Base-by-base conservation (phyloP, 2,329 filamentous ascomycete species). In the Monosporascus sp. region DNA sequence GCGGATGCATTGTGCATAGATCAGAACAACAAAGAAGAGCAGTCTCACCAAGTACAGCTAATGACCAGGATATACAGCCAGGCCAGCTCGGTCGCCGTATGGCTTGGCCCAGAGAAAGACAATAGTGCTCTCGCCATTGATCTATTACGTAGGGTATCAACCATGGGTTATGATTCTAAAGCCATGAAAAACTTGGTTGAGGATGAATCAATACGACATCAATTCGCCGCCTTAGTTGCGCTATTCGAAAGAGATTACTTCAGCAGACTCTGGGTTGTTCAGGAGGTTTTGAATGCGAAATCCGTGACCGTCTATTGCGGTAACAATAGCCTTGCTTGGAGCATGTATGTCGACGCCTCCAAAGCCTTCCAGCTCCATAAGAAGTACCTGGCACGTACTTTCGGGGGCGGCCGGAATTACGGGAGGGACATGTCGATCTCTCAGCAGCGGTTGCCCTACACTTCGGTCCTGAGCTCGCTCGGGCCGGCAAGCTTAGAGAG, bases 181-280 rank as follows among this genome's bases (percentile, higher is more conserved):
- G 22, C 41, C 14, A 53, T 57, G 17, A 52, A 41, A 35, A 38
- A 47, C 3, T 51, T 63, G n/a, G 56, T 64, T 18, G 47, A 37
- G 1, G 55, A 53, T n/a, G 49, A 44, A 45, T 35, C 11, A 11
- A 47, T n/a, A 5, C 27, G 47, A 22, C 18, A 4, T 3, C 52
- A 55, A 20, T 50, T 63, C 37, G 20, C 55, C 1, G 66, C 68
- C 2, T 38, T 69, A 0, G 63, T 66, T 6, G 47, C 58, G 1
- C 54, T 72, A 0, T 72, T 71, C 24, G 64, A 70, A 24, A 58
- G 63, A 48, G 61, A 67, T 11, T 72, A 72, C 53, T 72, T 68
- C 69, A 59, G 53, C 9, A 55, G 70, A 20, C 45, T 72, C 0
- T 70, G 67, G 65, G 62, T 68, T 1, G 61, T 68, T 4, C 66